Evolutionary conservation across 371 early-diverging fungal genomes (phyloP), one percentile per base, ranked within the genome.

Genomic region (Haplosporangium sp.): DNA sequence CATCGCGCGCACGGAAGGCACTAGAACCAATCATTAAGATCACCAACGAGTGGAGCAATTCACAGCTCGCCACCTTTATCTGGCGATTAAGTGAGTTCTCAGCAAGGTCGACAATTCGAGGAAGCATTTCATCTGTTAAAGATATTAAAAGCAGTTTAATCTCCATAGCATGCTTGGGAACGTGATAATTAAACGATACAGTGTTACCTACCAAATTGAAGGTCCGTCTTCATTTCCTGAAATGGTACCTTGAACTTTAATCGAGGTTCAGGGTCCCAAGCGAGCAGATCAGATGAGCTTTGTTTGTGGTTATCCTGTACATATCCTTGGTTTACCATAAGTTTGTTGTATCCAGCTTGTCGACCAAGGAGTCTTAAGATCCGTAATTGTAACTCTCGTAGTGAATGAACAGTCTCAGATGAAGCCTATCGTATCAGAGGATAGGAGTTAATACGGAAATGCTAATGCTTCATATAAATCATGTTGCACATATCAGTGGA

Each of bases 21-120:
- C 86, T 90, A 40, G 86, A 87, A 3, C 94, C 95, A 61, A 94
- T 84, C 92, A 94, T 94, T 13, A 89, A 63, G 17, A 93, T 72
- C 7, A 92, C 84, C 1, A 93, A 63, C 1, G 91, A 88, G 69
- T 95, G 94, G n/a, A 95, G 69, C 2, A 94, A 76, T 69, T 95
- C 95, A 61, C 92, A 90, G 5, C 94, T 91, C 20, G 92, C 93
- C 0, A 92, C 87, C 68, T 94, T 94, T 53, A 90, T 88, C 72
- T 93, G 87, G 39, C 95, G 82, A 55, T 94, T 91, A 2, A 93
- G 88, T 0, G 94, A 92, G 40, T 85, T 86, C 72, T 94, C 94
- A 0, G 95, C 92, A 13, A 94, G 78, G 34, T 93, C 91, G 38
- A 92, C 86, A 19, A 95, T 89, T 1, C 93, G 86, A 7, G 95